Base-by-base conservation (phyloP, 495 filamentous ascomycete genomes). In the Aspergillus panamensis region DNA sequence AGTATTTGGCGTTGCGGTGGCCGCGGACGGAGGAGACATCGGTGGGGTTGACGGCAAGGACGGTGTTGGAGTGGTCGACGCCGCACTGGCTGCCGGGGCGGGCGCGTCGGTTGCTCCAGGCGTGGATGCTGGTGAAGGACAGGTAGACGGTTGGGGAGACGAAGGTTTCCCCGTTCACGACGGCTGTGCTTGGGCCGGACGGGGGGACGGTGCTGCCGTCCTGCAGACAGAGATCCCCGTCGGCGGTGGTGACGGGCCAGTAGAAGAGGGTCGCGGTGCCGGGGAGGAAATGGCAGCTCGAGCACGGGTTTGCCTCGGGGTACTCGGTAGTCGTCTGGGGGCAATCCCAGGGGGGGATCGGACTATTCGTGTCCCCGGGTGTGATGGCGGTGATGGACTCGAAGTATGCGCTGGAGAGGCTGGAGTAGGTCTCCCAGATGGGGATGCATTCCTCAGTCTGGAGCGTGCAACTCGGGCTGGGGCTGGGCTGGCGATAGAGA, bases 211-310 rank as follows among this genome's bases (percentile, higher is more conserved):
- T 69, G 35, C 56, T 62, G 51, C 66, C 66, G 44, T 62, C 58
- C 48, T 65, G 59, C 32, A 54, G 55, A 54, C 63, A 69, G 35
- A 66, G 61, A 33, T 64, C 66, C n/a, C 66, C 66, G 20, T n/a
- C 31, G 3, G 48, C 52, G 32, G 66, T 66, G 19, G 53, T 58
- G 29, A 62, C 62, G 13, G 66, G 66, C 66, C 66, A 69, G 62
- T 66, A 69, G 50, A 65, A 69, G 43, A 69, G 49, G n/a, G 66
- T 69, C 8, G 66, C 66, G 5, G 58, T 62, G n/a, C 35, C 64
- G 4, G 66, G 66, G 49, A 69, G 58, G 42, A 62, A 65, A 47
- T 66, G 66, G 47, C 64, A 69, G 12, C 42, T 43, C 5, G 62
- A 48, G 53, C 66, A 69, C 6, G 62, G 61, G 25, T 69, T 51